Base-by-base conservation (phyloP, 768 basidiomycete species). In the Xerocomellus intermedius region DNA sequence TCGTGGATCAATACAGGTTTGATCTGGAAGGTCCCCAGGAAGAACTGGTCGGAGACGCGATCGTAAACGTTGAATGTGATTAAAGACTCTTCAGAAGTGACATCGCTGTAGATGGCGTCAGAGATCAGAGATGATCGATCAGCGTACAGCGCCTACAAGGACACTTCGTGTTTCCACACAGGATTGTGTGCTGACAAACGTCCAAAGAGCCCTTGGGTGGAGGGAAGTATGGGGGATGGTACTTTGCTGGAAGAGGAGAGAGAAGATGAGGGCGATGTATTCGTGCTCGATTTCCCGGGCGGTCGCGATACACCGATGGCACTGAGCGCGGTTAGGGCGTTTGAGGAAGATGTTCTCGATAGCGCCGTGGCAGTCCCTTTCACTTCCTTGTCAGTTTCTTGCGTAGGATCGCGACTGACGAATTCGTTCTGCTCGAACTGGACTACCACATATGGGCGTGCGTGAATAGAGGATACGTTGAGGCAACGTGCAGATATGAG, bases 371-470 rank as follows among this genome's bases (percentile, higher is more conserved):
- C 82, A 38, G 81, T 80, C 63, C 91, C 93, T 70, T 87, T 92
- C 72, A 91, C 89, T 73, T 93, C 91, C 77, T 91, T 94, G 76
- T 90, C 91, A 17, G 80, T 76, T 71, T 92, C 91, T 60, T 85
- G 83, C 24, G 87, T 90, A 26, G 94, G 91, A 70, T 96, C 91
- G 42, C 97, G 78, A 63, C 86, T 87, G 70, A 99, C 87, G 68
- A 98, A 99, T 74, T 99, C 97, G 80, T 94, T 98, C 74, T 98
- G 91, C 77, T 99, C 97, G 73, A 98, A 99, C 73, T 94, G 90
- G 62, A 95, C 94, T 70, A 98, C 95, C 64, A 94, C 91, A 70
- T 99, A 98, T 17, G 94, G 91, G 0, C 85, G 79, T 4, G 89
- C 84, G 58, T 77, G 69, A 41, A 80, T 64, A 14, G 85, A 80